These are phyloP conservation scores for Alternaria metachromatica DNA, from an alignment of 2,329 filamentous ascomycete species.

Conservation along the genomic window DNA sequence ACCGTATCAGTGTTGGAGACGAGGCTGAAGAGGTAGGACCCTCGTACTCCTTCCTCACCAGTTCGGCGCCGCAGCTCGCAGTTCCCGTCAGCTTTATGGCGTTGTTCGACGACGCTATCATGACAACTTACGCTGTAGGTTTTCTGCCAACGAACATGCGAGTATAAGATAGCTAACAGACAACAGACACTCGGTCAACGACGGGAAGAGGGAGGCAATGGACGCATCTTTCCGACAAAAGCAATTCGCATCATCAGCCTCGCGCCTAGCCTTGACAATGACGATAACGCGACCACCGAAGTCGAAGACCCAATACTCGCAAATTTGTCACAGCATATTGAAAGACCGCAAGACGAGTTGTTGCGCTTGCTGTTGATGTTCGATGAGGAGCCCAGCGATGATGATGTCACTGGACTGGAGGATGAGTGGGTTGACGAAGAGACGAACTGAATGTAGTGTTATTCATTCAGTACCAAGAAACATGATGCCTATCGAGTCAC, in stretches of 20 bases:
- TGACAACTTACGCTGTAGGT: slow-evolving; percentile 9
- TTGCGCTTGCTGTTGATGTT: slow-evolving; percentile 2
- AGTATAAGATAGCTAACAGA: no score
- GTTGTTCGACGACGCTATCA: slow-evolving; percentile 6
- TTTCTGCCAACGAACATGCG: no score
- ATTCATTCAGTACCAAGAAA: no score
- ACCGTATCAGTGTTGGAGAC: neutral
- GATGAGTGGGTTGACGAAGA: slow-evolving; percentile 1
- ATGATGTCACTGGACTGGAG: neutral
- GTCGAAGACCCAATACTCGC: neutral
- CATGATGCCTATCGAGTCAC: no score
- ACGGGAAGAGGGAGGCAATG: neutral
- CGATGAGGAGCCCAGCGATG: neutral
- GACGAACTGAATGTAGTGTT: neutral
- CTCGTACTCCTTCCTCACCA: slow-evolving; percentile 2
- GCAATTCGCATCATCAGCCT: slow-evolving; percentile 11
- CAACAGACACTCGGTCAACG: slow-evolving; percentile 2
- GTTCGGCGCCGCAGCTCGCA: neutral
- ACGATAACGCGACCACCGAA: neutral
- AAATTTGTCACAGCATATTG: neutral
- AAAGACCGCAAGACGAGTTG: neutral
- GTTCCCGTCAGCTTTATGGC: slow-evolving; percentile 10
- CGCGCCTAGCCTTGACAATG: neutral
- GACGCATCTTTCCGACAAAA: slow-evolving; percentile 8
- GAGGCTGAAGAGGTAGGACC: neutral